These are phyloP conservation scores for Suhomyces canberraensis DNA, from an alignment of 805 yeast genomes.

Conservation along the genomic window DNA sequence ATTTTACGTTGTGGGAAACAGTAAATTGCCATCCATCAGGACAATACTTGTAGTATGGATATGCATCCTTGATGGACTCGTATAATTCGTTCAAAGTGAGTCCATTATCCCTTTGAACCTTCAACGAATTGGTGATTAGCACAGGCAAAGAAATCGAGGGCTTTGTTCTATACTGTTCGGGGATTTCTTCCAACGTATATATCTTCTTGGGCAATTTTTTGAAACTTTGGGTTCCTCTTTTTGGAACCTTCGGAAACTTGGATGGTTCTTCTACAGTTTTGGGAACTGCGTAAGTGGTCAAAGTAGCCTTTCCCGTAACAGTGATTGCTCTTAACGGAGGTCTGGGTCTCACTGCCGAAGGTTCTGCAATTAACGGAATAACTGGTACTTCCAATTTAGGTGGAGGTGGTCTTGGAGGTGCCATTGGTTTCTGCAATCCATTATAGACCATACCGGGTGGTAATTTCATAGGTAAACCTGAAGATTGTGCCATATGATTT, in stretches of 20 bases:
- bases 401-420: conserved; percentile 31
- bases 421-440: conserved; percentile 10
- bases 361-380: conserved; percentile 22
- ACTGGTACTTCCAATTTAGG: conserved; percentile 36
- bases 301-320: conserved; percentile 15
- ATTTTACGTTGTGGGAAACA: conserved; percentile 82
- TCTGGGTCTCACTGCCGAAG: conserved; percentile 15
- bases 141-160: conserved; percentile 81
- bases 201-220: conserved; percentile 57
- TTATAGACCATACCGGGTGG: conserved; percentile 14
- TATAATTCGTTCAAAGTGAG: conserved; percentile 68
- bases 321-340: conserved; percentile 29
- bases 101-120: conserved; percentile 66
- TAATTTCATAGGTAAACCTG: conserved; percentile 15
- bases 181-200: conserved; percentile 80
- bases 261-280: conserved; percentile 30
- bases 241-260: conserved; percentile 32
- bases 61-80: conserved; percentile 79
- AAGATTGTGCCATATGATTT: conserved; percentile 12
- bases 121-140: conserved; percentile 74
- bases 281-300: conserved; percentile 30
- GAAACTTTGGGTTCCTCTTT: conserved; percentile 33
- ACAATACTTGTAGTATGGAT: conserved; percentile 89
- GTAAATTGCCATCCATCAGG: conserved; percentile 98
- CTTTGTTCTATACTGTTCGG: conserved; percentile 78